Conservation (phyloP, 148 eudicot genomes). For the Nyssa sinensis region DNA sequence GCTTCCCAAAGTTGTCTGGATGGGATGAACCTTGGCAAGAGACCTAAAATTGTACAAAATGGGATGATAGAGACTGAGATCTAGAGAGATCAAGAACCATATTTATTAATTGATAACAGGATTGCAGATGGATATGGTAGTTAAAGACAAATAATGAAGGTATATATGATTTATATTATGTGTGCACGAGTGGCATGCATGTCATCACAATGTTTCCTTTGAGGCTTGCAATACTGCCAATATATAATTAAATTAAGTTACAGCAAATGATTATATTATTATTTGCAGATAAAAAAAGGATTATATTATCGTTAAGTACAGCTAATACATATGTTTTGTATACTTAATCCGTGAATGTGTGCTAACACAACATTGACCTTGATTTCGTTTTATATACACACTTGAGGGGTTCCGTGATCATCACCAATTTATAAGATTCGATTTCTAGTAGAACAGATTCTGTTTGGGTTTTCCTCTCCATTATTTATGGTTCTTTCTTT, state of each 20-base stretch:
- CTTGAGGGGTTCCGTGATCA: not conserved
- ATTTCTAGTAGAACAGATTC: too few species aligned
- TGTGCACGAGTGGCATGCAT: not conserved
- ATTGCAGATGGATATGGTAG: constrained; percentile 1
- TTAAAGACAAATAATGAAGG: not conserved
- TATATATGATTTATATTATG: not conserved
- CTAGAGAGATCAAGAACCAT: not conserved
- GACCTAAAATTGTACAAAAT: too few species aligned
- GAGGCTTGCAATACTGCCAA: not conserved
- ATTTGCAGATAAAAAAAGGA: too few species aligned
- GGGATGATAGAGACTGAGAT: not conserved
- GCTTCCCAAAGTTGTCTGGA: not conserved
- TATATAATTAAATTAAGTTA: not conserved
- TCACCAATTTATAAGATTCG: too few species aligned
- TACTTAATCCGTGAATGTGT: not conserved
- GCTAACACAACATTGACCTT: not conserved
- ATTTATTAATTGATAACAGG: not conserved
- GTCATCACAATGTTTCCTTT: not conserved
- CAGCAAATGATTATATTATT: too few species aligned
- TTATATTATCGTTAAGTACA: not conserved
- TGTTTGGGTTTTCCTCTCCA: too few species aligned
- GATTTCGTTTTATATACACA: not conserved
- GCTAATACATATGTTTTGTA: not conserved
- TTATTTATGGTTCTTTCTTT: too few species aligned
- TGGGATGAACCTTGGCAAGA: too few species aligned